These are phyloP conservation scores for Mycena albidolilacea DNA, from an alignment of 768 basidiomycete genomes.

Conservation along the genomic window DNA sequence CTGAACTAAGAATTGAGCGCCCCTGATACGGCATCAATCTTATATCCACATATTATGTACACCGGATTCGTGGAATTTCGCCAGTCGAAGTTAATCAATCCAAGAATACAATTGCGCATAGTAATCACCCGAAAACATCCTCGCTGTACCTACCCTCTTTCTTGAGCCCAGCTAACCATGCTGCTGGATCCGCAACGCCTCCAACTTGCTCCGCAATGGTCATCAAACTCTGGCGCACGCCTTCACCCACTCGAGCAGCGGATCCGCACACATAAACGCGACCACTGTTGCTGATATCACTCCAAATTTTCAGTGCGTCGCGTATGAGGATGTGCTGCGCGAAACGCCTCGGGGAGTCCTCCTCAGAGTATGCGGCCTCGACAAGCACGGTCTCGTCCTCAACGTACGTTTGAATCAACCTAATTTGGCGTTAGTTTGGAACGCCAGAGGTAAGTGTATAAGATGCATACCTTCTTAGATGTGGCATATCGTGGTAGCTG, in stretches of 20 bases:
- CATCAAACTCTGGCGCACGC: constrained; percentile 25
- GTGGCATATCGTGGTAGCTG: constrained; percentile 33
- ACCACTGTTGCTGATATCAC: constrained; percentile 28
- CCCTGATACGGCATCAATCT: no score
- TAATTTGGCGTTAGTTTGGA: not conserved
- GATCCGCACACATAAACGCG: constrained; percentile 31
- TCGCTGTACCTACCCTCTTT: constrained; percentile 35
- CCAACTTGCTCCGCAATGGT: constrained; percentile 29
- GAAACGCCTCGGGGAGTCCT: constrained; percentile 25
- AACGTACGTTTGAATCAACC: constrained; percentile 19
- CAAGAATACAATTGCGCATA: no score
- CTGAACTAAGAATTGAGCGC: no score
- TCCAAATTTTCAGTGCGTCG: constrained; percentile 33
- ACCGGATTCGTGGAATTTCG: no score
- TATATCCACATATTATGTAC: no score
- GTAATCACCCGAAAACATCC: constrained; percentile 31
- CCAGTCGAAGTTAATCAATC: no score
- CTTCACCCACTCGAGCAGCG: constrained; percentile 3
- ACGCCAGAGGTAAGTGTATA: not conserved
- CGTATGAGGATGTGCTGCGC: constrained; percentile 34
- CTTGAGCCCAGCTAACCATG: constrained; percentile 26
- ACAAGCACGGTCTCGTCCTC: constrained; percentile 27
- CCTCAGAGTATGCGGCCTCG: constrained; percentile 33
- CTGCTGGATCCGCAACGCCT: constrained; percentile 10
- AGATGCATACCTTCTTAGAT: constrained; percentile 10